Base-by-base conservation (phyloP, 2,329 filamentous ascomycete species). In the Davidsoniella australis region DNA sequence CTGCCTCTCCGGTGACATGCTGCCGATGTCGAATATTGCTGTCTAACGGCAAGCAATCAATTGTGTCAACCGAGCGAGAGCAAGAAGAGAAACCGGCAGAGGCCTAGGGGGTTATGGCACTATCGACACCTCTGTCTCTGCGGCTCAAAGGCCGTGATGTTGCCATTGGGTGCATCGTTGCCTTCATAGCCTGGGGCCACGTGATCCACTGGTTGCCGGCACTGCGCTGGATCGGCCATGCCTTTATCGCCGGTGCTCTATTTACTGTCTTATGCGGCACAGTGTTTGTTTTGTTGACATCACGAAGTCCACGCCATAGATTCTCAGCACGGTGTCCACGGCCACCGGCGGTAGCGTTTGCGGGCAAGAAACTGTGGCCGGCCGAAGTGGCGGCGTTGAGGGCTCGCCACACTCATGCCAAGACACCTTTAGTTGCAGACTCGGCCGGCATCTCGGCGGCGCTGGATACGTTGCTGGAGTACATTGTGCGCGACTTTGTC, bases 131-230 rank as follows among this genome's bases (percentile, higher is more conserved):
- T 14, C 18, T 17, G 17, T 33, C 20, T n/a, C 23, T 48, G 18
- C 20, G 23, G 72, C 71, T 85, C 68, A 76, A 77, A 70, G 76
- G 77, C 68, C 78, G 76, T 72, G 74, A 87, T 74, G 72, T 80
- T 64, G 71, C 77, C 62, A 64, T 83, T 64, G 78, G 78, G 63
- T 74, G 72, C 63, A 63, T 82, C 62, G 78, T 73, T 63, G 74
- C 71, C 63, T 85, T 94, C 65, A 70, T 95, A 62, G 81, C 85
- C 62, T 96, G 89, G 89, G 84, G 85, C 54, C 81, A 88, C 63
- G 74, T 82, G 53, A 80, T 85, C 57, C 80, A 83, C 67, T 93
- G 83, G 80, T 70, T 87, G 58, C 87, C 89, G 26, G 68, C 78
- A 53, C 69, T 96, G 56, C 85, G 86, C 63, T 94, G 84, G 73